These are phyloP conservation scores for Haplosporangium sp. DNA, from an alignment of 371 early-diverging fungal genomes.

Conservation along the genomic window DNA sequence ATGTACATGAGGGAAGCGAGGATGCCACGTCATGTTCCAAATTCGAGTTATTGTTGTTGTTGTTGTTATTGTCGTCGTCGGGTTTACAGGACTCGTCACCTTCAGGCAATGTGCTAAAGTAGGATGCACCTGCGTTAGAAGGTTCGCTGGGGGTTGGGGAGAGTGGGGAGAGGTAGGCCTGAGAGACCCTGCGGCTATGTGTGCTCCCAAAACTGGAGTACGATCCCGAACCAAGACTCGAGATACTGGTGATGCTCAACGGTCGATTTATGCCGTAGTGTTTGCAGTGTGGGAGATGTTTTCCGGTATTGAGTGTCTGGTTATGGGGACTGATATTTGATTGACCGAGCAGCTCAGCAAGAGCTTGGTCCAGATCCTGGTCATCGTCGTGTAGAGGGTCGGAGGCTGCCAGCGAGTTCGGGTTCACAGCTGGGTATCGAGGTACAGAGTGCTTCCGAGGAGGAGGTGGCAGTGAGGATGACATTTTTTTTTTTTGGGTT, in stretches of 20 bases:
- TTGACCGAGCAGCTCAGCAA: conserved; percentile 41
- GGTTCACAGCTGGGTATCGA: conserved; percentile 40
- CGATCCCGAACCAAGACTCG: conserved; percentile 42
- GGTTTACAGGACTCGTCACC: conserved; percentile 9
- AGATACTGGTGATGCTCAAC: conserved; percentile 42
- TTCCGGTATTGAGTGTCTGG: background rate
- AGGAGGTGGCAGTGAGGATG: conserved; percentile 43
- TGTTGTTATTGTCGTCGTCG: conserved; percentile 3
- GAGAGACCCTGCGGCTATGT: conserved; percentile 44
- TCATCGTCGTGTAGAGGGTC: conserved; percentile 29
- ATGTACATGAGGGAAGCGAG: conserved; percentile 29
- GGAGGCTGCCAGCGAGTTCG: conserved; percentile 16
- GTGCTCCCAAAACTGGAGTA: conserved; percentile 32
- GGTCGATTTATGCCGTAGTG: conserved; percentile 27
- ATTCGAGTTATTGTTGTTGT: background rate
- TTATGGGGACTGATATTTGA: conserved; percentile 16
- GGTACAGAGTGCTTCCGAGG: conserved; percentile 37
- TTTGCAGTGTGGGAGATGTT: conserved; percentile 26
- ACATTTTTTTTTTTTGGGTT: conserved; percentile 11
- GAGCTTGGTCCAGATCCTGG: conserved; percentile 39
- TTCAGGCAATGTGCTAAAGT: conserved; percentile 27
- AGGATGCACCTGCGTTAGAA: conserved; percentile 12
- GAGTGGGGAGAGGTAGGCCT: conserved; percentile 42
- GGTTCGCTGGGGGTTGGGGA: conserved; percentile 35
- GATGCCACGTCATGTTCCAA: conserved; percentile 25